Evolutionary conservation across 805 yeast genomes (phyloP), one percentile per base, ranked within the genome.

Genomic region (Lipomyces kockii): DNA sequence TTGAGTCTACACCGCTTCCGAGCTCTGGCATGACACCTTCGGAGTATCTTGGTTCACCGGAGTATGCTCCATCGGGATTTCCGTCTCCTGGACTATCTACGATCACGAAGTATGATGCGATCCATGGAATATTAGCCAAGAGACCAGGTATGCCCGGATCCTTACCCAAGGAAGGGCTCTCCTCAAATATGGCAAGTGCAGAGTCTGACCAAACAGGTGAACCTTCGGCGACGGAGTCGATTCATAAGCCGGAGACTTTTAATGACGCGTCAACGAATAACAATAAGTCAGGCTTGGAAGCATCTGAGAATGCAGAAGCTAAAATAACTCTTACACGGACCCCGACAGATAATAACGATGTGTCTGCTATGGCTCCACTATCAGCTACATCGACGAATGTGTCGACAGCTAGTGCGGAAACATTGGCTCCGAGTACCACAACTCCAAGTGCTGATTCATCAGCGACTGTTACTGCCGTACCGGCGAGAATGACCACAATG

Each of bases 21-120:
- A 56, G 49, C 34, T 17, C 60, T 25, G 43, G 29, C 17, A 17
- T 39, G 34, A 49, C 52, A 9, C 20, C 60, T 11, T 46, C 63
- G 3, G 60, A 60, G n/a, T 59, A 53, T 55, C 27, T 52, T 25
- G 32, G 62, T 57, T 27, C 58, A 12, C 58, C 63, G 9, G 60
- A 61, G 11, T 61, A 20, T 35, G 46, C 58, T 14, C 39, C 66
- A 2, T 17, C 29, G 17, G 70, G 68, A 53, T 67, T 67, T 32
- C 69, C 69, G n/a, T 68, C 71, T 6, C 69, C 71, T 5, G 69
- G 69, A 6, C 49, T 67, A 25, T 55, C 71, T 56, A 56, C 69
- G 22, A 11, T 62, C 12, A 34, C 54, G 17, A 65, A 61, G 17
- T 14, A 49, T 8, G 62, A 62, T 5, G 9, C 37, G 25, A 11